A percentile compares a stretch with the other conserved stretches of the same genome.
Evolutionary conservation across 306 rosid species (phyloP).

Genomic region (Lupinus albus): DNA sequence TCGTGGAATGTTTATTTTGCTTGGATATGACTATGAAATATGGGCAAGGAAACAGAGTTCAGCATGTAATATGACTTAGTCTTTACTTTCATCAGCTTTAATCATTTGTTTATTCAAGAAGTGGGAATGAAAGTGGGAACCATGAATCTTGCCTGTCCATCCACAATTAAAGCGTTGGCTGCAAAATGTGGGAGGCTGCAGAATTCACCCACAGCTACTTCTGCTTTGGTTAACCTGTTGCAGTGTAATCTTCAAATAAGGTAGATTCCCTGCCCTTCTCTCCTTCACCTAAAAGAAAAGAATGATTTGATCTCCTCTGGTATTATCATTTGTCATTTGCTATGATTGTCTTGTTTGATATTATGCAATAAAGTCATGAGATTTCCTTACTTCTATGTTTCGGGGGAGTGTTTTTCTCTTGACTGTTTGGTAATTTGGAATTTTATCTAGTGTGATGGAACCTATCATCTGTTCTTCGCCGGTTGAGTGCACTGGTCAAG

Average conservation of each 20-base stretch:
- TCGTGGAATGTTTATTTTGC: conserved; percentile 51
- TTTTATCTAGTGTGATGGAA: conserved; percentile 43
- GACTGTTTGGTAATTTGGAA: conserved; percentile 39
- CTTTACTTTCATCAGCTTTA: conserved; percentile 51
- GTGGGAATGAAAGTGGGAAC: conserved; percentile 53
- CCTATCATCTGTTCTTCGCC: conserved; percentile 36
- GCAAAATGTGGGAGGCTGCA: conserved; percentile 65
- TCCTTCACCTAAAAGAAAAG: conserved; percentile 20
- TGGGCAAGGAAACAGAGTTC: conserved; percentile 59
- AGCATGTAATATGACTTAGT: conserved; percentile 51
- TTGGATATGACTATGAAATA: conserved; percentile 52
- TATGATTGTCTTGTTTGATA: conserved; percentile 5
- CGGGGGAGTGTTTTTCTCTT: conserved; percentile 24
- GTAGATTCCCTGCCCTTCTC: conserved; percentile 61
- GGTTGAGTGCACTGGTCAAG: conserved; percentile 25
- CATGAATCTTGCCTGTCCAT: conserved; percentile 44
- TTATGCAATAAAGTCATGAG: conserved; percentile 18
- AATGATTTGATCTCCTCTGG: conserved; percentile 27
- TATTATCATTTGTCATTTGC: conserved; percentile 30
- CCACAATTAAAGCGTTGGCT: conserved; percentile 58
- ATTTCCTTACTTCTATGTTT: conserved; percentile 11
- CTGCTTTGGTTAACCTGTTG: conserved; percentile 46
- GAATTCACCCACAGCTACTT: conserved; percentile 57
- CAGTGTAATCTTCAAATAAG: conserved; percentile 64
- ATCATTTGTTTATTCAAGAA: conserved; percentile 53